Conservation (phyloP, 176 grass and related monocot species). For the Zizania latifolia region DNA sequence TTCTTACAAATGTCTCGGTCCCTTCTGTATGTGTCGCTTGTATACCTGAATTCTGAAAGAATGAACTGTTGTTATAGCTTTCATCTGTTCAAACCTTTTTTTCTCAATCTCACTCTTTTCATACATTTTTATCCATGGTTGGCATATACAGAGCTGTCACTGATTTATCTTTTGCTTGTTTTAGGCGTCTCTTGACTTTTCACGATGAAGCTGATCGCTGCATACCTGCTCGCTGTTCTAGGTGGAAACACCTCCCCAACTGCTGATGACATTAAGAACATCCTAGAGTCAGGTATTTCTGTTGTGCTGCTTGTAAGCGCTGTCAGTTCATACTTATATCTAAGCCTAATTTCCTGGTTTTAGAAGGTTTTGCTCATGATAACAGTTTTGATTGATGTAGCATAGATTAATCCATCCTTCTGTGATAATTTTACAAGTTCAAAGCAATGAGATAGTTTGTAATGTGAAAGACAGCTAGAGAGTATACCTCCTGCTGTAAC, state of each 20-base stretch:
- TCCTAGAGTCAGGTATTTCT: conserved; percentile 70
- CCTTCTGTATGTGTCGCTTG: not conserved
- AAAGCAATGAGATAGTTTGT: not conserved
- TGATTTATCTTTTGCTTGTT: not conserved
- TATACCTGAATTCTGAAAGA: not conserved
- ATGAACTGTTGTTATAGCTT: not conserved
- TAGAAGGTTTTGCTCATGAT: not conserved
- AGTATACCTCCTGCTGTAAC: not conserved
- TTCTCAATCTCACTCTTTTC: not conserved
- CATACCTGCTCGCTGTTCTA: conserved; percentile 56
- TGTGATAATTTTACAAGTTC: not conserved
- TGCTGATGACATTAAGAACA: conserved; percentile 53
- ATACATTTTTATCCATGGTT: not conserved
- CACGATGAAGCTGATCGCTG: conserved; percentile 70
- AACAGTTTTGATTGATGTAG: not conserved
- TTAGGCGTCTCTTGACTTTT: not conserved
- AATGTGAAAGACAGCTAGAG: not conserved
- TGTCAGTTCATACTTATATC: not conserved
- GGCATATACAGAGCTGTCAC: not conserved
- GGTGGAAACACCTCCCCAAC: conserved; percentile 53
- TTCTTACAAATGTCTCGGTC: not conserved
- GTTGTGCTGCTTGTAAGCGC: not conserved
- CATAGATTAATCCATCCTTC: not conserved
- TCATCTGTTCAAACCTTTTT: not conserved
- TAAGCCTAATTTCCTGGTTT: not conserved